These are phyloP conservation scores for Oropetium thomaeum DNA, from an alignment of 176 grass and related monocot genomes.

Conservation along the genomic window DNA sequence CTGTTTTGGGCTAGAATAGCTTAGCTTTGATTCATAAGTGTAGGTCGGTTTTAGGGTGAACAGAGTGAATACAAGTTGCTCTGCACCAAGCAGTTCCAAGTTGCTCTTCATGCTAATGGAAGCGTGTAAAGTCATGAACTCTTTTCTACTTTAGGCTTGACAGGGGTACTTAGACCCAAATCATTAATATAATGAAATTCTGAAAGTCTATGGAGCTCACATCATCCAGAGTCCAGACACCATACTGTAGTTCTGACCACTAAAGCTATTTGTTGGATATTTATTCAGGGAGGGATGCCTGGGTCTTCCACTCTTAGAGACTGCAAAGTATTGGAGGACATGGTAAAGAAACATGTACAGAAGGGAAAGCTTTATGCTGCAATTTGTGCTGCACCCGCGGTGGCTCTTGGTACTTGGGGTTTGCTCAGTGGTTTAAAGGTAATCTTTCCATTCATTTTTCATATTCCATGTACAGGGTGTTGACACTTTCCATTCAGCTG, in stretches of 20 bases:
- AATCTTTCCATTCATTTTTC: neutral
- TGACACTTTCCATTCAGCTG: neutral
- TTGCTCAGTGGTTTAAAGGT: constrained; percentile 73
- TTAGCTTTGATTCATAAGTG: too few species aligned
- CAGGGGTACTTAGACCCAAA: neutral
- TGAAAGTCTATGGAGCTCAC: neutral
- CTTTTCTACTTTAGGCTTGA: neutral
- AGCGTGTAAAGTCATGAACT: neutral
- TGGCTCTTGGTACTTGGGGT: constrained; percentile 72
- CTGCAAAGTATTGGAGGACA: constrained; percentile 45
- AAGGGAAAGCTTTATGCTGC: constrained; percentile 64
- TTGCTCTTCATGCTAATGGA: neutral
- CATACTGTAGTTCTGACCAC: neutral
- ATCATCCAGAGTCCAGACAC: neutral
- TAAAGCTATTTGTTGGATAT: neutral
- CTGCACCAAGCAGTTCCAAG: too few species aligned
- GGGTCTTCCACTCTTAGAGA: constrained; percentile 58
- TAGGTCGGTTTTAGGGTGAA: too few species aligned
- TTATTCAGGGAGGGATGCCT: constrained; percentile 63
- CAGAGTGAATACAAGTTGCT: too few species aligned
- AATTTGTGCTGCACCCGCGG: constrained; percentile 64
- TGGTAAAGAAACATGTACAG: constrained; percentile 61
- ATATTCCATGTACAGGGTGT: neutral
- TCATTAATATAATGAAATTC: neutral
- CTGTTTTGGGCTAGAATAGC: too few species aligned